Evolutionary conservation across 768 basidiomycete genomes (phyloP), one percentile per base, ranked within the genome.

Genomic region (Hericium coralloides): DNA sequence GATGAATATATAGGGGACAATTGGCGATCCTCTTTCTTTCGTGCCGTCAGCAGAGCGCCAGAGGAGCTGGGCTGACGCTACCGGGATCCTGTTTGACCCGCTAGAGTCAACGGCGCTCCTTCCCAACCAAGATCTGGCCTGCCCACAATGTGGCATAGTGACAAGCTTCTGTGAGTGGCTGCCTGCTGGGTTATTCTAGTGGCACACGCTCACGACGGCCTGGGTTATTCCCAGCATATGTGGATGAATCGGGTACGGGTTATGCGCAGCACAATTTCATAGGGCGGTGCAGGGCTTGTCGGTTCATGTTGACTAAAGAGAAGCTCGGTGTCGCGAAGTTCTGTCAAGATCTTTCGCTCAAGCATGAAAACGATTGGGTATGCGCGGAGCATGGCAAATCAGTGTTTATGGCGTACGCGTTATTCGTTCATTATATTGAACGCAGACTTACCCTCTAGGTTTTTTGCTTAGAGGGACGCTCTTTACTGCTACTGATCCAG

Each of bases 211-310:
- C 31, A 31, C 31, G 7, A 6, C 8, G 7, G 31, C 31, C 4
- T 6, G 8, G 31, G 31, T 9, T 9, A 2, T 9, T n/a, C 6
- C 20, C 15, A 82, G 81, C 73, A 1, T 75, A 76, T 38, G 59
- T 76, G 55, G 75, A 67, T 4, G 63, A 62, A 6, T 58, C 65
- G 0, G 77, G 75, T 0, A 74, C 72, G 0, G 82, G 82, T 0
- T 83, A 81, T 53, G 64, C 76, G 0, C 79, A 82, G 58, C 65
- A 66, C 20, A 65, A 63, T 0, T 83, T 83, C 56, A 62, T 37
- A 4, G 51, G 60, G 0, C 22, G 31, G 41, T 83, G 82, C 58
- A 59, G 60, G 1, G 25, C 38, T 2, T 83, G 82, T 60, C 55
- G 55, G 12, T 66, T 73, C 25, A 63, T 59, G 3, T 74, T 84